Evolutionary conservation across 371 early-diverging fungal genomes (phyloP), one percentile per base, ranked within the genome.

Genomic region (Saksenaea vasiformis): DNA sequence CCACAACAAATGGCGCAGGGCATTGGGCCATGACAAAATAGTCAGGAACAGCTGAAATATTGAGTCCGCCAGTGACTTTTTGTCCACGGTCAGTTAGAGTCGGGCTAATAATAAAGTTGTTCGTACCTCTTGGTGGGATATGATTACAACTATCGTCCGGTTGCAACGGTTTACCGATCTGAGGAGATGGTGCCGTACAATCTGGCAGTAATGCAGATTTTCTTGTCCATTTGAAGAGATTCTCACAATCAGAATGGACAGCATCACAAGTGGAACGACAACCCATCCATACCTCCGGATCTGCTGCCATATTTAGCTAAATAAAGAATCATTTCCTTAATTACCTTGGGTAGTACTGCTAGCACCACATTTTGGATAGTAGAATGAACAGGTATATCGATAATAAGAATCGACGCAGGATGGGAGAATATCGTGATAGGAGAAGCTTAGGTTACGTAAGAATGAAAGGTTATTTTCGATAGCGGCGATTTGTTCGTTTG

Each of bases 221-320:
- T 3, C 72, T 72, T n/a, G 75, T 63, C 39, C 69, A 65, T 8
- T 60, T 66, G 43, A 87, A 78, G 15, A 79, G 69, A 1, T 68
- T 60, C 37, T 44, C 55, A 64, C 88, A 87, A 15, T 63, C 41
- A 5, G 65, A 24, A 1, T 61, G 38, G 0, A 71, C 78, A 13
- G 62, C 66, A 14, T 79, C 57, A 58, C 88, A 87, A 15, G 83
- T 75, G 9, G 83, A 79, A 27, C 65, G 54, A 61, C 88, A 87
- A 1, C 83, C 79, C 59, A 78, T 77, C 31, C 58, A 51, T 9
- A 73, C 65, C 53, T 54, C 28, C 26, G 47, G 47, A 38, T 58
- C 68, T 70, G 28, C 24, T 27, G 4, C n/a, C 24, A 7, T 28
- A 27, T 34, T 13, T 7, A 39, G 11, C 26, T 27, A 15, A 15